Base-by-base conservation (phyloP, 2,329 filamentous ascomycete genomes). In the Plectosphaerella plurivora region DNA sequence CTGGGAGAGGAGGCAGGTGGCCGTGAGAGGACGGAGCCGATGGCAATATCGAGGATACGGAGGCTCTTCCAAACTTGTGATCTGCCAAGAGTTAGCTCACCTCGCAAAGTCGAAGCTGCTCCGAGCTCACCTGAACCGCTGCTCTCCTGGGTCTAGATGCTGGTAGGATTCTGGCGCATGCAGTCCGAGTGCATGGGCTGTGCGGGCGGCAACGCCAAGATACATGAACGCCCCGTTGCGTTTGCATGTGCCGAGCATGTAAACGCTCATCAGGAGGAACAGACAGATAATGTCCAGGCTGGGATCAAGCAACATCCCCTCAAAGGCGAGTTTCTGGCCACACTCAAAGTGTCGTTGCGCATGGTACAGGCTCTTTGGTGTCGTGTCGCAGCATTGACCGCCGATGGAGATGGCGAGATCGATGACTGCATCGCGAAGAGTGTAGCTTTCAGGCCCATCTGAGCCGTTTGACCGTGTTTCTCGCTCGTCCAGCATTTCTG, bases 201-300 rank as follows among this genome's bases (percentile, higher is more conserved):
- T 78, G 50, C 79, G 75, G 0, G 77, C 72, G 2, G 82, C 82
- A 9, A 85, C 75, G 0, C 82, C 82, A 3, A 86, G 63, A 51
- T 85, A 85, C 78, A 86, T 83, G 50, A 83, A 86, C 0, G 82
- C 82, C 0, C 81, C 73, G 52, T 84, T 84, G 9, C 81, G 70
- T 33, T 78, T 77, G 50, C 81, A 84, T 4, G 78, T 77, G 0
- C 78, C 79, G 3, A 82, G 70, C 73, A 83, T 79, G 57, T 82
- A 84, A 55, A 82, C 82, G 1, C 79, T 73, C 74, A 84, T 78
- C 15, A 83, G 66, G 0, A 82, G 62, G 55, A 82, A 84, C 0
- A 70, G 66, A 15, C 76, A 68, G 5, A 81, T 73, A 59, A 82
- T 68, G 47, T 79, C 71, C 11, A 82, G 64, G 37, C 75, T 81